Base-by-base conservation (phyloP, 1,139 yeast genomes). In the Kodamaea anthophila region DNA sequence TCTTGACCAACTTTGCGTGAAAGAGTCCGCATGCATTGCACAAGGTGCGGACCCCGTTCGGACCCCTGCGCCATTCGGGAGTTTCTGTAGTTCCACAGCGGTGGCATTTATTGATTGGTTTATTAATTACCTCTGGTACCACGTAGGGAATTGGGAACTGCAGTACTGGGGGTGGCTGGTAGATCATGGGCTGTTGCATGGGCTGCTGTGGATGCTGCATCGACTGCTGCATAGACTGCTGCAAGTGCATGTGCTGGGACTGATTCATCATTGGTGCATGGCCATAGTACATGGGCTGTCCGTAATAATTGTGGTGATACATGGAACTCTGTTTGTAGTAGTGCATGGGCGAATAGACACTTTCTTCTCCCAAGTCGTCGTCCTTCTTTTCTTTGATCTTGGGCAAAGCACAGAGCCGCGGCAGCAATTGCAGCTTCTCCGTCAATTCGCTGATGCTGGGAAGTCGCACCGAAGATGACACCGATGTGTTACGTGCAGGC, bases 1-100 rank as follows among this genome's bases (percentile, higher is more conserved):
- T 63, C 51, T 78, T 78, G 29, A 75, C 73, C 32, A 81, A 60
- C 49, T 83, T 83, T 15, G 91, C 86, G 53, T 80, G 86, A 51
- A 74, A 83, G 29, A 86, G 62, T 0, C 96, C 96, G 57, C 96
- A 86, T 0, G 37, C 37, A 31, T 51, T 51, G 35, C 59, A 53
- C 16, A 53, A 37, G 1, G 51, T 47, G 5, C 57, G 41, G 8
- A 46, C 41, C 1, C 59, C 59, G 15, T 46, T 45, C 15, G 59
- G 58, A 1, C 58, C 59, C 3, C 49, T 40, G 16, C 59, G 36
- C 59, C 59, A 53, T 32, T 53, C 59, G 5, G 59, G 59, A 1
- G 58, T 51, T 23, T 47, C 50, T 2, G 39, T 70, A n/a, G 83
- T 77, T 13, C 81, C 83, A 53, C 96, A 86, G 39, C 81, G 74